Base-by-base conservation (phyloP, 1,284 basidiomycete species). In the Melampsora occidentalis region DNA sequence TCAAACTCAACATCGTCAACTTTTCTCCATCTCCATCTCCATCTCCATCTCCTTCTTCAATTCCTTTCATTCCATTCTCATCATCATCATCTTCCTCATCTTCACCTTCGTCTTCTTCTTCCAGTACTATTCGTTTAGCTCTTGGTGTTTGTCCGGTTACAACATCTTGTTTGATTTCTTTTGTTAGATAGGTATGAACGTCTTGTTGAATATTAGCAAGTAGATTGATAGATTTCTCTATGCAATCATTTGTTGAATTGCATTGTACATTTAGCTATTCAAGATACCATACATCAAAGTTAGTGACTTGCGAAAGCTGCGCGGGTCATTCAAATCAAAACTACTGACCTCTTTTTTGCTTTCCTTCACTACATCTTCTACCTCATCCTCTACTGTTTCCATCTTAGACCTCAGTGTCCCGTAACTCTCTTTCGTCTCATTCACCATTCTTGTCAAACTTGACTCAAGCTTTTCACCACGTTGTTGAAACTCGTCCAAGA, bases 131-230 rank as follows among this genome's bases (percentile, higher is more conserved):
- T 49, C 59, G 42, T 35, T 83, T 82, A 78, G 85, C 85, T 28
- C 80, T 80, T 0, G 85, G 85, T 2, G 85, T 86, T 20, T 80
- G 69, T 16, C 85, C 85, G 0, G 85, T 86, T 1, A 85, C 81
- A 2, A 82, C 77, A 78, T 86, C 85, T n/a, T 83, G 81, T 5
- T 78, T 78, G 14, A 86, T 82, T 14, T 81, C 80, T 5, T 77
- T 76, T 6, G 79, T 67, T 18, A 84, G 81, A 79, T 83, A 82
- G 0, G 76, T 72, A 22, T 79, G 79, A 0, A 84, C 82, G 18
- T 81, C 77, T 31, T 70, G 57, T 22, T 79, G 77, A 51, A 84
- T 80, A 5, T 69, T 51, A 20, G 79, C 71, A 42, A 85, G 77
- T 10, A 79, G 75, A 5, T 76, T 59, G 42, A 79, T 77, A 12